Conservation (phyloP, 2,329 filamentous ascomycete genomes). For the Sarocladiaceae sp. region DNA sequence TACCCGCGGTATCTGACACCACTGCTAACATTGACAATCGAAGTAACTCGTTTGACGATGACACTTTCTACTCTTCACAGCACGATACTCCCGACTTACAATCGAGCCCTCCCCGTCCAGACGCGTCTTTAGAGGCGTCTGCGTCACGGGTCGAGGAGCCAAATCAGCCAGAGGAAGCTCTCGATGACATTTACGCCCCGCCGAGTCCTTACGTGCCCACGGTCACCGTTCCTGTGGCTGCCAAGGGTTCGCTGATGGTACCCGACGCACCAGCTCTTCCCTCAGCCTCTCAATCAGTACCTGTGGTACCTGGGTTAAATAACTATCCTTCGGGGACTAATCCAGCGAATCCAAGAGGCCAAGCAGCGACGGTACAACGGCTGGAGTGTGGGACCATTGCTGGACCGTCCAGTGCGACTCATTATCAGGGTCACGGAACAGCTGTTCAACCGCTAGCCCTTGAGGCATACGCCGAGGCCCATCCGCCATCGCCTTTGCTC, state of each 20-base stretch:
- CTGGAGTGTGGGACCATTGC: too few relatives aligned
- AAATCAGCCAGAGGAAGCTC: too few relatives aligned
- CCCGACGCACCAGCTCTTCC: neutral
- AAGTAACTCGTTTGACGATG: constrained; percentile 83
- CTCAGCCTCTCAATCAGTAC: neutral
- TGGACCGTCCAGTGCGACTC: too few relatives aligned
- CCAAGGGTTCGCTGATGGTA: too few relatives aligned
- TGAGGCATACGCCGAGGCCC: constrained; percentile 22
- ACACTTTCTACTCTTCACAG: constrained; percentile 93
- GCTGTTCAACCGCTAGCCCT: constrained; percentile 12
- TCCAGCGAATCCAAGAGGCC: neutral
- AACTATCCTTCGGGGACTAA: neutral
- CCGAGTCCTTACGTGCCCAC: neutral
- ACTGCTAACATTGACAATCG: constrained; percentile 52
- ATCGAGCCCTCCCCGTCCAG: neutral
- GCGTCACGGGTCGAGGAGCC: too few relatives aligned
- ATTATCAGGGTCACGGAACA: too few relatives aligned
- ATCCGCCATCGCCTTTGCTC: constrained; percentile 55
- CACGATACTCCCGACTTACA: constrained; percentile 62
- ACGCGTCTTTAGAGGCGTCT: too few relatives aligned
- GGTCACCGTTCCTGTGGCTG: neutral
- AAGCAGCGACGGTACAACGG: too few relatives aligned
- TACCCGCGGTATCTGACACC: constrained; percentile 48
- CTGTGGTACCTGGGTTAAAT: neutral
- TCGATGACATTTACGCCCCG: neutral